Percentiles rank a stretch among this genome's conserved stretches.
These are phyloP conservation scores for Lachancea sp. DNA, from an alignment of 805 yeast species.

Conservation along the genomic window DNA sequence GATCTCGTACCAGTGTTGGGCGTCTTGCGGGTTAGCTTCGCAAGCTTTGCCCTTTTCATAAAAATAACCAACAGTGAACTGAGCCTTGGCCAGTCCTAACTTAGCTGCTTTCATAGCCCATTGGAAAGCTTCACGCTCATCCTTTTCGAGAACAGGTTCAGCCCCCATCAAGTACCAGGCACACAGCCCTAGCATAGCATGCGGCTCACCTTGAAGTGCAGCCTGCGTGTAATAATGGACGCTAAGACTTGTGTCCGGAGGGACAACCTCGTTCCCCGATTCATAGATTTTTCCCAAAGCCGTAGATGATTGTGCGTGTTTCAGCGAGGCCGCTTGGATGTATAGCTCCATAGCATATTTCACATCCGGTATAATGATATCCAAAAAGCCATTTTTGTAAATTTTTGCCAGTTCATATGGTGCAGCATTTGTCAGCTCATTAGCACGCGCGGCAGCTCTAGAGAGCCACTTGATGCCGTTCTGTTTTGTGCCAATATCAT, in stretches of 20 bases:
- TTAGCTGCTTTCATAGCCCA: constrained; percentile 91
- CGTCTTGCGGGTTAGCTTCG: constrained; percentile 45
- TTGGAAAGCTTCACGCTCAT: constrained; percentile 81
- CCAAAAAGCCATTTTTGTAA: constrained; percentile 76
- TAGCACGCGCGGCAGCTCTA: constrained; percentile 79
- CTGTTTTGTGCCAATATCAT: constrained; percentile 62
- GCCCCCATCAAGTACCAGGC: constrained; percentile 96
- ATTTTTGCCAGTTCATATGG: constrained; percentile 89
- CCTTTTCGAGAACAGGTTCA: constrained; percentile 71
- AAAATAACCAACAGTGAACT: constrained; percentile 76
- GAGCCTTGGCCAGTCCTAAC: constrained; percentile 71
- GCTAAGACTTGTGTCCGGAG: constrained; percentile 73
- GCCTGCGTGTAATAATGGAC: constrained; percentile 92
- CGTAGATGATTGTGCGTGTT: constrained; percentile 75
- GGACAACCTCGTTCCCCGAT: constrained; percentile 56
- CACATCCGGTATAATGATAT: constrained; percentile 76
- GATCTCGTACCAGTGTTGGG: constrained; percentile 66
- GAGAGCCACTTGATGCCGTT: constrained; percentile 90
- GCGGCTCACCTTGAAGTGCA: constrained; percentile 80
- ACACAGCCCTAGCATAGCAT: constrained; percentile 87
- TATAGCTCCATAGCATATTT: constrained; percentile 81
- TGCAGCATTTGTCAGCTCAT: constrained; percentile 82
- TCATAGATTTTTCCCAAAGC: constrained; percentile 81
- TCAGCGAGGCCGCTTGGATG: constrained; percentile 82
- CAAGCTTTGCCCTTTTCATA: constrained; percentile 87